Evolutionary conservation across 2,329 filamentous ascomycete species (phyloP).

Genomic region (Alternaria infectoria): DNA sequence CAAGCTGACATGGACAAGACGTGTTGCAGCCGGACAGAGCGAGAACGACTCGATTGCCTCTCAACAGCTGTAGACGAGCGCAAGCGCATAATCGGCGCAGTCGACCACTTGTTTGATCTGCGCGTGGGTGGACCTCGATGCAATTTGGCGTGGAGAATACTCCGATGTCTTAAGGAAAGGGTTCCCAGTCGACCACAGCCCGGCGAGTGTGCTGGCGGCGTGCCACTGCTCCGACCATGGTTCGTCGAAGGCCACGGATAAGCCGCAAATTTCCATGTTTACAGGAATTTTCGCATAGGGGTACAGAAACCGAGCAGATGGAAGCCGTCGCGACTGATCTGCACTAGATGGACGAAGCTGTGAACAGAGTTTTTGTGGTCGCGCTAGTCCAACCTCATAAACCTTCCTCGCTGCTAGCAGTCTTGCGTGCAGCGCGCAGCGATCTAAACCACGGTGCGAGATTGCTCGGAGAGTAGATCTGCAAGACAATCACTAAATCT

Average conservation of each 20-base stretch:
- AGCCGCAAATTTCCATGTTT: background rate
- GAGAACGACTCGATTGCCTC: slow-evolving; percentile 9
- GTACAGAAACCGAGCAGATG: background rate
- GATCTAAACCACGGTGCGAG: slow-evolving; percentile 3
- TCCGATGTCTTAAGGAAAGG: slow-evolving; percentile 9
- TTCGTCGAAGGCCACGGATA: background rate
- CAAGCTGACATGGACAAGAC: background rate
- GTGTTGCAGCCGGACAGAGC: background rate
- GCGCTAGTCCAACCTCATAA: slow-evolving; percentile 1
- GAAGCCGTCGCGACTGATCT: background rate
- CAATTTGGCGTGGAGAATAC: slow-evolving; percentile 9
- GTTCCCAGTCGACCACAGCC: slow-evolving; percentile 6
- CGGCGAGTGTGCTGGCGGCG: background rate
- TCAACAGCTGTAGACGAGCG: slow-evolving; percentile 2
- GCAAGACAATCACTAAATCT: background rate
- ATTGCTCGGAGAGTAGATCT: slow-evolving; percentile 2
- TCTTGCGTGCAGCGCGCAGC: slow-evolving; percentile 1
- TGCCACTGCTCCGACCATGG: background rate
- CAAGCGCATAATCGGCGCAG: slow-evolving; percentile 3
- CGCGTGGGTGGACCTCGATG: slow-evolving; percentile 21
- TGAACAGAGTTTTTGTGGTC: background rate
- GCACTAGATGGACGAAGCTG: background rate
- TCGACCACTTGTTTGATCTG: slow-evolving; percentile 23
- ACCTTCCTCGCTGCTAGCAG: background rate
- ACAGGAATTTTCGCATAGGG: background rate